phyloP scores from a whole-genome alignment of 306 rosid genomes.

The Comarum palustre region DNA sequence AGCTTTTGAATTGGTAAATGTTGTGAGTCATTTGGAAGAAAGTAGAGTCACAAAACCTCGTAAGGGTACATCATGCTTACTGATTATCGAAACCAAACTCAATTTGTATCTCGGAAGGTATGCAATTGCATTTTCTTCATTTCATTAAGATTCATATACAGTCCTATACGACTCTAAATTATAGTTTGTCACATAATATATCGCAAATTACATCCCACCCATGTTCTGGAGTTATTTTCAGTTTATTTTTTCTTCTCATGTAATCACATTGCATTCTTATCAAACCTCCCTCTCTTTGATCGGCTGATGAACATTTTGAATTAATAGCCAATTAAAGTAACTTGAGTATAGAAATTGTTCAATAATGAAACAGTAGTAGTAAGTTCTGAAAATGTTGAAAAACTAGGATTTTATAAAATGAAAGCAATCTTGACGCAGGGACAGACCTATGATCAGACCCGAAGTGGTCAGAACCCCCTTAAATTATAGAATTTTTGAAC shows the following conservation, averaged over 20 bases:
- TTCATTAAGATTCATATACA: background rate
- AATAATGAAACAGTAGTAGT: background rate
- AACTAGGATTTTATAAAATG: background rate
- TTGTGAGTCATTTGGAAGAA: background rate
- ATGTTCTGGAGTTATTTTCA: background rate
- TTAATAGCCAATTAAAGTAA: too few relatives aligned
- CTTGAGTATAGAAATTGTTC: background rate
- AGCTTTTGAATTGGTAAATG: slow-evolving; percentile 5
- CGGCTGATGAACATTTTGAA: too few relatives aligned
- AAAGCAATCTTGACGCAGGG: background rate
- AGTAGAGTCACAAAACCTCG: background rate
- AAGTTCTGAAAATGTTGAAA: background rate
- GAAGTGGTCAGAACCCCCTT: too few relatives aligned
- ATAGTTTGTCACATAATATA: background rate
- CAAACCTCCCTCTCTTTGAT: background rate
- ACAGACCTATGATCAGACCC: too few relatives aligned
- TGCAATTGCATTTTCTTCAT: background rate
- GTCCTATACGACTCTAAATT: background rate
- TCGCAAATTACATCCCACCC: background rate
- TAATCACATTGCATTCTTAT: background rate
- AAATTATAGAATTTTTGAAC: too few relatives aligned
- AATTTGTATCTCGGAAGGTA: slow-evolving; percentile 11
- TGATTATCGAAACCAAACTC: slow-evolving; percentile 9
- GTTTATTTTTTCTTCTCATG: background rate
- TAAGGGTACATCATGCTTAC: background rate